Conservation (phyloP, 345 rosid species). For the Conringia planisiliqua region DNA sequence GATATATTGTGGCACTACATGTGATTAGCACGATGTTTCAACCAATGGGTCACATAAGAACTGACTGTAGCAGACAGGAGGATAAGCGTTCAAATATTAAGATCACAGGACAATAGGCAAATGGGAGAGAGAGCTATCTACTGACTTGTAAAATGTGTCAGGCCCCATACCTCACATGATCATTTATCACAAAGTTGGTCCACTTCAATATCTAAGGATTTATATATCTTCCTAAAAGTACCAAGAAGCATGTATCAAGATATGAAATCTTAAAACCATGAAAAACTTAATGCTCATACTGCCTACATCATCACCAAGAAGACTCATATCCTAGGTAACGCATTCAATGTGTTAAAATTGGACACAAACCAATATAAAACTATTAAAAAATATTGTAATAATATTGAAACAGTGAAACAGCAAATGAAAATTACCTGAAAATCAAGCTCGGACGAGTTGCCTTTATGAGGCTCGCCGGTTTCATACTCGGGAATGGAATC, state of each 20-base stretch:
- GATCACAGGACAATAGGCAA: slow-evolving; percentile 19
- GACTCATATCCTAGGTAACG: background rate
- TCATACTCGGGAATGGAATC: slow-evolving; percentile 81
- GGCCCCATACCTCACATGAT: slow-evolving; percentile 35
- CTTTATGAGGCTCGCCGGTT: slow-evolving; percentile 46
- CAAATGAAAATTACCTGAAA: slow-evolving; percentile 49
- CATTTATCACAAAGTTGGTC: slow-evolving; percentile 30
- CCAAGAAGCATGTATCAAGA: slow-evolving; percentile 18
- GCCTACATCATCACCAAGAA: slow-evolving; percentile 7
- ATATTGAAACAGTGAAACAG: background rate
- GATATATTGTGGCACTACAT: background rate
- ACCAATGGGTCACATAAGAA: background rate
- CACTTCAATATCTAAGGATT: slow-evolving; percentile 19
- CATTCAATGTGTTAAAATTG: slow-evolving; percentile 10
- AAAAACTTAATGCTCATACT: slow-evolving; percentile 10
- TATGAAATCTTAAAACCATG: slow-evolving; percentile 21
- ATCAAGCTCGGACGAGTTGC: slow-evolving; percentile 38
- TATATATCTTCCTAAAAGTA: slow-evolving; percentile 14
- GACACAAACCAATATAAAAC: background rate
- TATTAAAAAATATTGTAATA: background rate
- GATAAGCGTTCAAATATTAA: slow-evolving; percentile 11
- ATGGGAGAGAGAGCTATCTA: slow-evolving; percentile 17
- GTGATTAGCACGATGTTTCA: background rate
- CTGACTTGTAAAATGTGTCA: slow-evolving; percentile 11
- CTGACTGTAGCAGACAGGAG: slow-evolving; percentile 5